A percentile compares a stretch with the other conserved stretches of the same genome.
These are phyloP conservation scores for Terfezia claveryi DNA, from an alignment of 495 filamentous ascomycete genomes.

Conservation along the genomic window DNA sequence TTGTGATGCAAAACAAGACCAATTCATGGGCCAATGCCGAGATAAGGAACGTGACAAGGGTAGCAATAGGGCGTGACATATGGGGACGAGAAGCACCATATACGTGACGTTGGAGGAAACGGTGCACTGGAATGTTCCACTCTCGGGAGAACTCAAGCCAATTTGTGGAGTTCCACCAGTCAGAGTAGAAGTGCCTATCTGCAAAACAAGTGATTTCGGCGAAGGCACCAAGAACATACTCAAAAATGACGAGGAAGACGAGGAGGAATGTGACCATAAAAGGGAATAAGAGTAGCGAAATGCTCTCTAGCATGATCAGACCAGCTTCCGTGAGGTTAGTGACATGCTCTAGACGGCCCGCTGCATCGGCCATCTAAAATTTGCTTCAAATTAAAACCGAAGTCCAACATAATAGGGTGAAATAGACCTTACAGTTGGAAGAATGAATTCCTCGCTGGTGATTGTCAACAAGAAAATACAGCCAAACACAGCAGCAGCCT, in stretches of 20 bases:
- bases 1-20: constrained; percentile 93
- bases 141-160: constrained; percentile 94
- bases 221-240: constrained; percentile 85
- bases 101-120: constrained; percentile 86
- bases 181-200: constrained; percentile 85
- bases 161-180: constrained; percentile 84
- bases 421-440: constrained; percentile 42
- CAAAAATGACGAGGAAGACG: constrained; percentile 92
- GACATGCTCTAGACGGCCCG: constrained; percentile 36
- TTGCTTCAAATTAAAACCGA: neutral
- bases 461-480: constrained; percentile 89
- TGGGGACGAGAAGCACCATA: constrained; percentile 57
- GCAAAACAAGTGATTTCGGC: constrained; percentile 88
- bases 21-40: constrained; percentile 78
- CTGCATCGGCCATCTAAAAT: constrained; percentile 37
- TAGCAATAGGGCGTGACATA: constrained; percentile 58
- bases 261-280: constrained; percentile 94
- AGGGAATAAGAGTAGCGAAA: constrained; percentile 80
- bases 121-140: constrained; percentile 98
- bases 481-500: constrained; percentile 77
- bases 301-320: constrained; percentile 75
- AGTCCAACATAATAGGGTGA: neutral
- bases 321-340: constrained; percentile 39
- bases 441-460: constrained; percentile 84
- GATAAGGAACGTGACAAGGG: constrained; percentile 78